Percentiles rank a stretch among this genome's conserved stretches.
Conservation (phyloP, 371 early-diverging fungal species). For the Catenaria anguillulae region DNA sequence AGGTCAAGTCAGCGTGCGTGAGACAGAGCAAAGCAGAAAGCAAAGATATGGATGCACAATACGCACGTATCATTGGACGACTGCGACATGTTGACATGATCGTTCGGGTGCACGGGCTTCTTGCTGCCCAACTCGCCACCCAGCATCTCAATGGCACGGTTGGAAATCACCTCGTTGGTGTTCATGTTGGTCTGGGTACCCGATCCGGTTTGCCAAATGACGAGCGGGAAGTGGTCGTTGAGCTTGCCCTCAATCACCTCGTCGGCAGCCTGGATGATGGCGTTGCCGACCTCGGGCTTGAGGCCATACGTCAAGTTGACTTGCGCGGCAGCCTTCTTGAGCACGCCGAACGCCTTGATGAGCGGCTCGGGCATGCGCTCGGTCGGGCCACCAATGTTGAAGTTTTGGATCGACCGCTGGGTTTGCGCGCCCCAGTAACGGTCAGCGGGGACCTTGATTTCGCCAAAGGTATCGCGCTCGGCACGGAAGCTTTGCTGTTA, state of each 20-base stretch:
- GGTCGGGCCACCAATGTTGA: conserved; percentile 78
- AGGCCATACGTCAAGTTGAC: conserved; percentile 79
- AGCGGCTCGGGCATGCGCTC: conserved; percentile 89
- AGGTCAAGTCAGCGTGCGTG: neutral
- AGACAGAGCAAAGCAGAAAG: too few species aligned
- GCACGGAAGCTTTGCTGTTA: conserved; percentile 47
- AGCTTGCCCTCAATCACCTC: conserved; percentile 77
- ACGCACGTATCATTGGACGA: conserved; percentile 83
- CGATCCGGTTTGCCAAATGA: conserved; percentile 94
- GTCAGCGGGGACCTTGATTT: conserved; percentile 79
- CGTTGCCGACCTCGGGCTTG: conserved; percentile 56
- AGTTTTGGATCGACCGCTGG: conserved; percentile 84
- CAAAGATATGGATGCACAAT: neutral
- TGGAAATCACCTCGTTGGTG: conserved; percentile 81
- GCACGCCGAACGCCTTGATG: conserved; percentile 78
- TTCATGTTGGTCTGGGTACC: conserved; percentile 98
- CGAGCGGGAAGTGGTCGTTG: conserved; percentile 83
- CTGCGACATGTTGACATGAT: conserved; percentile 92
- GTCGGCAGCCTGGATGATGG: conserved; percentile 71
- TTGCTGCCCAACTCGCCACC: conserved; percentile 80
- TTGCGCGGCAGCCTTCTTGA: conserved; percentile 84
- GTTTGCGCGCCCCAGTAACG: conserved; percentile 96
- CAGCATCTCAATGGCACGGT: conserved; percentile 87
- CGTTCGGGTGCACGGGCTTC: conserved; percentile 90
- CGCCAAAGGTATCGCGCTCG: conserved; percentile 88